Percentiles rank a stretch among this genome's conserved stretches.
Evolutionary conservation across 176 grass and related monocot species (phyloP).

Genomic region (Lolium rigidum): DNA sequence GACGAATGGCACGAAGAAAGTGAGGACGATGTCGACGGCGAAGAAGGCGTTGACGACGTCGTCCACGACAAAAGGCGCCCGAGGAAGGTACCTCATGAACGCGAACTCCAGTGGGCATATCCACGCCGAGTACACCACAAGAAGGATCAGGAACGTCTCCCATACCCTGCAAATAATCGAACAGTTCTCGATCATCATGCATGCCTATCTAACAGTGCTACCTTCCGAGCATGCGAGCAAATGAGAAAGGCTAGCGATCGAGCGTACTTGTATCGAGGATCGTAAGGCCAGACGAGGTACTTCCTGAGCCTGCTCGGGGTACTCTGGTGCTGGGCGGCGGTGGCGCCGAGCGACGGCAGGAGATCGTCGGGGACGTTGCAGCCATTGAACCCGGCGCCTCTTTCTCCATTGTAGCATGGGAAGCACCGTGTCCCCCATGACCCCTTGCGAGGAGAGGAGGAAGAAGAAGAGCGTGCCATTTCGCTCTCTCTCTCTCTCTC

Average conservation of each 20-base stretch:
- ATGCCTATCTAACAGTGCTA: background rate
- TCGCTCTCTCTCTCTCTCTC: background rate
- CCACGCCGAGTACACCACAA: slow-evolving; percentile 84
- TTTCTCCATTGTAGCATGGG: slow-evolving; percentile 29
- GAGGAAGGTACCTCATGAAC: slow-evolving; percentile 70
- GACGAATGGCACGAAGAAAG: slow-evolving; percentile 74
- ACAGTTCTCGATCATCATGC: background rate
- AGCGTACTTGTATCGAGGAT: slow-evolving; percentile 64
- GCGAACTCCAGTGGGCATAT: slow-evolving; percentile 84
- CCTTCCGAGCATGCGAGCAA: background rate
- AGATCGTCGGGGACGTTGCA: slow-evolving; percentile 44
- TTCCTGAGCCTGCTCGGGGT: slow-evolving; percentile 42
- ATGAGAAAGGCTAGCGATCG: no score
- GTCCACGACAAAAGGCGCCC: slow-evolving; percentile 63
- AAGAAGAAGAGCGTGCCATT: slow-evolving; percentile 39
- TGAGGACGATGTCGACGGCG: slow-evolving; percentile 67
- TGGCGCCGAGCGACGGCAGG: slow-evolving; percentile 59
- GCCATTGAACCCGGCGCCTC: background rate
- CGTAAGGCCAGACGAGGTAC: slow-evolving; percentile 56
- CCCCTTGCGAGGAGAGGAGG: background rate
- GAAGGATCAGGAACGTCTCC: slow-evolving; percentile 70
- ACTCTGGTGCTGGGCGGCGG: slow-evolving; percentile 13
- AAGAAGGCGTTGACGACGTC: slow-evolving; percentile 70
- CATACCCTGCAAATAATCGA: slow-evolving; percentile 54
- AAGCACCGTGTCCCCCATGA: slow-evolving; percentile 22